Percentiles rank a stretch among this genome's conserved stretches.
Evolutionary conservation across 805 yeast species (phyloP).

Genomic region (Candida orba): DNA sequence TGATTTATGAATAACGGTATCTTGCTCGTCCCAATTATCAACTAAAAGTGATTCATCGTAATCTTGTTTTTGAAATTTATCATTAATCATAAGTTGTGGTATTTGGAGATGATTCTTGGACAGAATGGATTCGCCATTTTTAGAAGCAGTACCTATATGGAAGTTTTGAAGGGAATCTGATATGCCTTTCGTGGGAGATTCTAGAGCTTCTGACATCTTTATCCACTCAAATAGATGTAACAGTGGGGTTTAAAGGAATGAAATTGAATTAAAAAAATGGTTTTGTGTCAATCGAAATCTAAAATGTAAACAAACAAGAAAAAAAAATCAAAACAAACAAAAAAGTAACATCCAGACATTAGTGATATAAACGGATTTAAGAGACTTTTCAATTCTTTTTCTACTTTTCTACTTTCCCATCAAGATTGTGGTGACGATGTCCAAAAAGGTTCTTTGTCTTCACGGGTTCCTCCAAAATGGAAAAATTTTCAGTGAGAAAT

Average conservation of each 20-base stretch:
- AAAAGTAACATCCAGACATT: constrained; percentile 3
- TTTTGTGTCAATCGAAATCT: not conserved
- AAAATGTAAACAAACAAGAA: not conserved
- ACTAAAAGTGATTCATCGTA: not conserved
- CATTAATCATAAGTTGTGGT: constrained; percentile 1
- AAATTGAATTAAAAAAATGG: not conserved
- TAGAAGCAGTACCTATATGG: not conserved
- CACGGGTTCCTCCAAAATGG: constrained; percentile 92
- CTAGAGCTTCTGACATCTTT: not conserved
- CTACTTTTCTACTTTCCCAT: not conserved
- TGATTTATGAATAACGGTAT: constrained; percentile 6
- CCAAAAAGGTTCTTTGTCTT: constrained; percentile 60
- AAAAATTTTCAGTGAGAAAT: constrained; percentile 75
- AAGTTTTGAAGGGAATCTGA: constrained; percentile 2
- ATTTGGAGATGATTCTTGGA: constrained; percentile 2
- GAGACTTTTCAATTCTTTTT: not conserved
- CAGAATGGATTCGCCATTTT: too few relatives aligned
- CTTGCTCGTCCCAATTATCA: constrained; percentile 3
- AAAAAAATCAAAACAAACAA: not conserved
- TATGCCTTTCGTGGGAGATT: constrained; percentile 6
- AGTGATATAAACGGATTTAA: constrained; percentile 4
- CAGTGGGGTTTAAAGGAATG: too few relatives aligned
- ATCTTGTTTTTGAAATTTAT: constrained; percentile 1
- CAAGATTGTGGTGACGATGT: constrained; percentile 11
- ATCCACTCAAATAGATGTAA: too few relatives aligned